Base-by-base conservation (phyloP, 768 basidiomycete genomes). In the Suillus subluteus region DNA sequence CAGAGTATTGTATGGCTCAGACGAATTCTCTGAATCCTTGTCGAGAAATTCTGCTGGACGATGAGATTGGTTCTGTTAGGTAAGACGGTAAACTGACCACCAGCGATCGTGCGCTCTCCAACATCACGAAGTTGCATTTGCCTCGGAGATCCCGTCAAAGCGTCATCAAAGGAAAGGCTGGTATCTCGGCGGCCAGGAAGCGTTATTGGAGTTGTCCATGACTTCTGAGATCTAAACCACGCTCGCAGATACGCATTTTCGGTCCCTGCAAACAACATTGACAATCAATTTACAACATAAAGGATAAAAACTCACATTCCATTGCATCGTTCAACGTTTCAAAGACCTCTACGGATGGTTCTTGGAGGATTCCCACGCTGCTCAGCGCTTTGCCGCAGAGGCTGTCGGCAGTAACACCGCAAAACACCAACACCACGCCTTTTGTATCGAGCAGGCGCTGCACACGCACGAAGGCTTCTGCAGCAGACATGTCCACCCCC, bases 401-500 rank as follows among this genome's bases (percentile, higher is more conserved):
- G 0, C 88, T 88, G 12, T 91, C 87, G 1, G 80, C 80, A 1
- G 82, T 77, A 58, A 92, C 86, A 0, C 97, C 97, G 74, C 96
- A 99, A 66, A 99, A 87, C 26, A 98, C 94, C 26, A 99, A 82
- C 1, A 90, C 85, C 63, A 98, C 91, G n/a, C 82, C 83, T 72
- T 91, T 91, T 3, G 87, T 86, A 6, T 86, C 82, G 37, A 98
- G 80, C 11, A 98, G 73, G 8, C 96, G 85, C 69, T 97, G 95
- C 9, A 98, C 85, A 12, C 97, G 87, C 46, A 98, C 92, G 69
- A 98, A 95, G 0, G 96, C 97, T 73, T 99, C 97, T 1, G 96
- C 94, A 4, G 96, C 88, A 0, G 94, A 96, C 86, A 98, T 91
- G 77, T 99, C 97, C 35, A 99, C 90, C 0, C 96, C 96, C 12